Conservation (phyloP, 208 protist genomes). For the Leishmania gerbilli region DNA sequence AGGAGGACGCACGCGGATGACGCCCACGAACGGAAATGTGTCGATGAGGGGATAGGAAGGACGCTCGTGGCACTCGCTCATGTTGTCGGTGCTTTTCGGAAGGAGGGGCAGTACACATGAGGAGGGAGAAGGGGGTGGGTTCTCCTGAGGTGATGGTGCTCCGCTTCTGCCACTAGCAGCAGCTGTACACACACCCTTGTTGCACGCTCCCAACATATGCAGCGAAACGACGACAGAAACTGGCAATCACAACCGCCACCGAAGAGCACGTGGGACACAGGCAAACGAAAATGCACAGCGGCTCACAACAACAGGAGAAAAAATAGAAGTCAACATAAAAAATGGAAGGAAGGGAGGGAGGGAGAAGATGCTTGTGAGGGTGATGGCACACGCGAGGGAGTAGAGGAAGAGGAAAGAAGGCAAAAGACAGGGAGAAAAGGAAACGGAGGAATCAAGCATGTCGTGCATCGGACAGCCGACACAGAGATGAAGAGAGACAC, state of each 20-base stretch:
- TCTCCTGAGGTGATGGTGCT: background rate
- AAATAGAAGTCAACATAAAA: background rate
- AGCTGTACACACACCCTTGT: background rate
- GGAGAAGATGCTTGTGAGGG: background rate
- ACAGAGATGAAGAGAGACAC: background rate
- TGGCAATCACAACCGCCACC: background rate
- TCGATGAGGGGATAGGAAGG: background rate
- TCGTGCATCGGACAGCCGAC: background rate
- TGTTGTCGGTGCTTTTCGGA: background rate
- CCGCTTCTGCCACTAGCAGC: background rate
- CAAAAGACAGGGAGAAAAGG: background rate
- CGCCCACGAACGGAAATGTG: background rate
- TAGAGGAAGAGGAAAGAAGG: background rate
- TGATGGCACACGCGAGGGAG: background rate
- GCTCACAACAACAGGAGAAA: background rate
- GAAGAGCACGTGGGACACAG: background rate
- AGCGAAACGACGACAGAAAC: no score
- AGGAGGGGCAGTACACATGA: background rate
- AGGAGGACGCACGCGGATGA: background rate
- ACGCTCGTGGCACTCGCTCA: no score
- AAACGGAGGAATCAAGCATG: background rate
- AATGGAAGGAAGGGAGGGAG: background rate
- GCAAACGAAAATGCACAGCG: background rate
- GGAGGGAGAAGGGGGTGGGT: background rate
- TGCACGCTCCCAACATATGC: no score